These are phyloP conservation scores for Dendrobium catenatum DNA, from an alignment of 106 monocot genomes.

Conservation along the genomic window DNA sequence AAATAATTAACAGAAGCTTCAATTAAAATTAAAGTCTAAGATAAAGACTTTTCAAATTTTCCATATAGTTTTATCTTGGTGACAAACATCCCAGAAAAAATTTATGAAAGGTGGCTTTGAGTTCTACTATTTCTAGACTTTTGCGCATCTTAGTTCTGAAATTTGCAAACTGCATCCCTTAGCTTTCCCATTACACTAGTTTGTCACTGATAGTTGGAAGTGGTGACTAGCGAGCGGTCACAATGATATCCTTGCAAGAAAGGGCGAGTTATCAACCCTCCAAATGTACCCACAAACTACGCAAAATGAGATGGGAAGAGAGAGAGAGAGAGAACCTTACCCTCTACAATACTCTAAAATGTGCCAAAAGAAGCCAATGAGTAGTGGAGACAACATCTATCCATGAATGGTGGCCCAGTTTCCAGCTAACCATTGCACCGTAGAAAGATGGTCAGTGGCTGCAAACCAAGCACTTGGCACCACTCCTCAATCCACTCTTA, in stretches of 20 bases:
- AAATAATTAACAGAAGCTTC: too few relatives aligned
- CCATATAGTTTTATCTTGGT: neutral
- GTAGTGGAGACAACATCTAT: too few relatives aligned
- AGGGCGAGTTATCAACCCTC: neutral
- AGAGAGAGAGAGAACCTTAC: too few relatives aligned
- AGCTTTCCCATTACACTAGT: neutral
- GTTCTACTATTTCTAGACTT: neutral
- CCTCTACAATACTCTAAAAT: too few relatives aligned
- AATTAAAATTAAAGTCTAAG: too few relatives aligned
- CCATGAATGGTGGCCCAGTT: too few relatives aligned
- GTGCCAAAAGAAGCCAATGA: too few relatives aligned
- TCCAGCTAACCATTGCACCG: too few relatives aligned
- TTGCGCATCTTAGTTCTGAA: neutral
- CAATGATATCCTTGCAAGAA: neutral
- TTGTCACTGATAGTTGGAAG: neutral
- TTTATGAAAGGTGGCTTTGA: neutral
- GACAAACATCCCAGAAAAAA: neutral
- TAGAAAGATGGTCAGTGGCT: too few relatives aligned
- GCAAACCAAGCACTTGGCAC: too few relatives aligned
- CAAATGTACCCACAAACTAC: neutral
- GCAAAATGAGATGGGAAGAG: neutral
- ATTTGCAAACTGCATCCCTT: conserved; percentile 1
- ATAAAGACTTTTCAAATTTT: neutral
- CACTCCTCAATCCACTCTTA: too few relatives aligned
- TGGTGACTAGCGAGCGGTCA: neutral